phyloP scores from a whole-genome alignment of 2,329 filamentous ascomycete species.

The Ophiocordyceps camponoti-floridani region DNA sequence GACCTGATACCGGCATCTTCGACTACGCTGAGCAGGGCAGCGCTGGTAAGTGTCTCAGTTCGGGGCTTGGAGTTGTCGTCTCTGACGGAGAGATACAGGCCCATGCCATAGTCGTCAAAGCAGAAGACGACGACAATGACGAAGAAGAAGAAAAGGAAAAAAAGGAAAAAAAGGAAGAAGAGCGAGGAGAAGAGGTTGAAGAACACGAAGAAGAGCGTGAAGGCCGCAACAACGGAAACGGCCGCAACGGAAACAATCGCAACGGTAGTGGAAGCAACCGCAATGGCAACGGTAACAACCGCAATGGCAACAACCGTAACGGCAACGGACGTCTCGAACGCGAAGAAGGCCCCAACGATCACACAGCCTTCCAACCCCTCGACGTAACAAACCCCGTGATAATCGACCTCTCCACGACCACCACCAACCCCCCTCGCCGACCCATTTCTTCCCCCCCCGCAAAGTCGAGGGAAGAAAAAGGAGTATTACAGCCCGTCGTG shows the following conservation, averaged over 20 bases:
- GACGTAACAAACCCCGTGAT: neutral
- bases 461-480: constrained; percentile 1
- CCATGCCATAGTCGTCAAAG: neutral
- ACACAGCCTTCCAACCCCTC: neutral
- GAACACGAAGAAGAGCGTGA: no score
- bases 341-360: no score
- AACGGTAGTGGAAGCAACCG: neutral
- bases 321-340: neutral
- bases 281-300: neutral
- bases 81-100: neutral
- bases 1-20: neutral
- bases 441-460: neutral
- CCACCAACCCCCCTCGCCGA: no score
- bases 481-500: constrained; percentile 1
- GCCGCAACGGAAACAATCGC: no score
- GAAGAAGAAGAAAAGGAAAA: no score
- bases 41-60: neutral
- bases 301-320: neutral
- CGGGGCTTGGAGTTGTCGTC: no score
- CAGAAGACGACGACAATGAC: neutral
- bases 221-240: no score
- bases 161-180: no score
- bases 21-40: neutral
- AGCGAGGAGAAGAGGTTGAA: no score
- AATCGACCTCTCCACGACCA: neutral